Percentiles rank a stretch among this genome's conserved stretches.
phyloP scores from a whole-genome alignment of 176 grass and related monocot genomes.

The Triticum monococcum region DNA sequence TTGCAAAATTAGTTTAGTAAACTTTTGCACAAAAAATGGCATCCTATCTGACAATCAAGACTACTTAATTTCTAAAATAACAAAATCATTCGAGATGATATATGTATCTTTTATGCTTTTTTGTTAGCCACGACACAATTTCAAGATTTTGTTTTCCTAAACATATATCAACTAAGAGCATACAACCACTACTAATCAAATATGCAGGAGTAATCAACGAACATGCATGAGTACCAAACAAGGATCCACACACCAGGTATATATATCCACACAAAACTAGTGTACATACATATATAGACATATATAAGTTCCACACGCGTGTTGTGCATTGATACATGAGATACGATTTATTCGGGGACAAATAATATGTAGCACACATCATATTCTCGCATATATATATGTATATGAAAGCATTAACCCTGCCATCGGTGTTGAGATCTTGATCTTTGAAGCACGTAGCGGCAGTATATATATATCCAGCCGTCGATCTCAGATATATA shows the following conservation, averaged over 20 bases:
- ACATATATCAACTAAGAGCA: too few species aligned
- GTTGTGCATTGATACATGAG: not conserved
- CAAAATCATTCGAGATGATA: too few species aligned
- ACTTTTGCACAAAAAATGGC: too few species aligned
- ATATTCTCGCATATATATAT: constrained; percentile 7
- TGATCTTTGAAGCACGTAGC: not conserved
- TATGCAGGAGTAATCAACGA: not conserved
- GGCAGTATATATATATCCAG: not conserved
- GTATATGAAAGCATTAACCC: not conserved
- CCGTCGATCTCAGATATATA: not conserved
- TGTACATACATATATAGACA: not conserved
- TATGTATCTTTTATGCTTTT: too few species aligned
- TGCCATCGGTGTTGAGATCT: not conserved
- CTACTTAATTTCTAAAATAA: too few species aligned
- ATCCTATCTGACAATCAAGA: too few species aligned
- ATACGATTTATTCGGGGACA: constrained; percentile 21
- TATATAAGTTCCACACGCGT: not conserved
- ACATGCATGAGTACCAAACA: not conserved
- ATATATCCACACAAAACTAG: constrained; percentile 8
- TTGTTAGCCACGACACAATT: too few species aligned
- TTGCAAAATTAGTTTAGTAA: too few species aligned
- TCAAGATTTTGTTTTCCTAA: too few species aligned
- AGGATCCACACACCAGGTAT: not conserved
- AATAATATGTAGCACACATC: constrained; percentile 8
- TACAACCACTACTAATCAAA: too few species aligned